Evolutionary conservation across 2,329 filamentous ascomycete genomes (phyloP), one percentile per base, ranked within the genome.

Genomic region (Microdochium trichocladiopsis): DNA sequence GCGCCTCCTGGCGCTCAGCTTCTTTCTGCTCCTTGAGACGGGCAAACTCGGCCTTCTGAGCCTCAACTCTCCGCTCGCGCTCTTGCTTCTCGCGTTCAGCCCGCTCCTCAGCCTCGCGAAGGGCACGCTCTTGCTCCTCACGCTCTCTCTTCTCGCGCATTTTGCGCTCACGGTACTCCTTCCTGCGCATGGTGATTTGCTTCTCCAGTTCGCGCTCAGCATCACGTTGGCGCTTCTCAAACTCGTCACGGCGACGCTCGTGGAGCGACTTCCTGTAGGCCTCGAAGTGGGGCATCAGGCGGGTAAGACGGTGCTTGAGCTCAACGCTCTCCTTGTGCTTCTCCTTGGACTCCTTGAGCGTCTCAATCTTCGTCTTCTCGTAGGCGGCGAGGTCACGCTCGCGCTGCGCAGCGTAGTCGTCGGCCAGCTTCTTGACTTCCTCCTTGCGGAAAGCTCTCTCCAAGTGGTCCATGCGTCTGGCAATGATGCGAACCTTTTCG

Each of bases 371-470:
- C 61, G 81, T 79, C 65, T 81, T 77, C 65, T 97, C 90, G 67
- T 96, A 95, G 41, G 90, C 83, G 52, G 83, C 85, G 58, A 86
- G 69, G 65, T 99, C 94, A 53, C 73, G 76, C 66, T 91, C 82
- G 66, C 86, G 85, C 73, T 99, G 94, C 61, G 76, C 78, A 58
- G 88, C 87, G 66, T 95, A 96, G 65, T 99, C 94, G 50, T 86
- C 84, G 53, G 84, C 77, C 54, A 97, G 76, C 72, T 96, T 93
- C 82, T 96, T 96, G 65, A 87, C 75, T 72, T 99, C 94, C 74
- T 97, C 94, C 69, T 93, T 90, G 64, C 94, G 87, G 81, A 95
- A 95, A 36, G 94, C 94, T 75, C 94, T 89, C 77, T 99, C 94
- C 62, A 99, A 76, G 73, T 99, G 93, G 67, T 99, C 94, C 63